A percentile compares a stretch with the other conserved stretches of the same genome.
Evolutionary conservation across 306 rosid genomes (phyloP).

Genomic region (peach (Prunus persica)): Prunus_persica_NCBIv2 NC_034011.1:7493501-7494000

Average conservation of each 20-base stretch:
- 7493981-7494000: not conserved
- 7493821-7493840: not conserved
- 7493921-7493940: not conserved
- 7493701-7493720: not conserved
- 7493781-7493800: not conserved
- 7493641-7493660: not conserved
- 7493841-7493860: not conserved
- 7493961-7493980: not conserved
- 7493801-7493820: not conserved
- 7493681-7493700: constrained; percentile 5
- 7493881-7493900: not conserved
- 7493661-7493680: constrained; percentile 5
- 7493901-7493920: not conserved
- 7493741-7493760: not conserved
- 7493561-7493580: not conserved
- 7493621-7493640: not conserved
- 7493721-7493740: not conserved
- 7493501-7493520: not conserved
- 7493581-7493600: not conserved
- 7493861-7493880: not conserved
- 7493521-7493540: not conserved
- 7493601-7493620: not conserved
- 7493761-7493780: not conserved
- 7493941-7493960: not conserved
- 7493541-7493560: not conserved